Conservation (phyloP, 495 filamentous ascomycete genomes). For the Penicillium steckii region DNA sequence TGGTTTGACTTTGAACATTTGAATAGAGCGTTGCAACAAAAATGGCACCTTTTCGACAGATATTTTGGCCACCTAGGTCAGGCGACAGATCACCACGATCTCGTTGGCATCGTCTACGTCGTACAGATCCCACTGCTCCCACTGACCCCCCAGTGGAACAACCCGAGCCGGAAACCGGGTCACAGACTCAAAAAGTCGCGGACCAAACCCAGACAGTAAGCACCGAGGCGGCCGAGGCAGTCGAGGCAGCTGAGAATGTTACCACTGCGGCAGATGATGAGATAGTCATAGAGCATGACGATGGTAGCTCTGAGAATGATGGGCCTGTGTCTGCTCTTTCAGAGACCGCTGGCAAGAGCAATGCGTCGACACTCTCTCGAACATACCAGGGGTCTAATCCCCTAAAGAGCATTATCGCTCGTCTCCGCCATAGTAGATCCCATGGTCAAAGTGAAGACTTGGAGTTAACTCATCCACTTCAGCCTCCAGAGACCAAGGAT, state of each 20-base stretch:
- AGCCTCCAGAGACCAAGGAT: background rate
- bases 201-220: background rate
- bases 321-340: background rate
- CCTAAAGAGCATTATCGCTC: constrained; percentile 11
- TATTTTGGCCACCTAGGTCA: constrained; percentile 12
- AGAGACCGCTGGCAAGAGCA: background rate
- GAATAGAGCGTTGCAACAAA: background rate
- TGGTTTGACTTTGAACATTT: too few relatives aligned
- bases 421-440: constrained; percentile 10
- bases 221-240: background rate
- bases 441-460: constrained; percentile 7
- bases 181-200: too few relatives aligned
- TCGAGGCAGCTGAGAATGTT: too few relatives aligned
- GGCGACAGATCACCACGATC: background rate
- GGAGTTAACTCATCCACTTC: background rate
- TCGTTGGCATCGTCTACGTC: constrained; percentile 8
- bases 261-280: background rate
- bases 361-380: background rate
- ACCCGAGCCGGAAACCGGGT: too few relatives aligned
- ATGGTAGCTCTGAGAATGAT: background rate
- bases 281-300: background rate
- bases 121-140: constrained; percentile 4
- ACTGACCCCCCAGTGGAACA: background rate
- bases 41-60: constrained; percentile 16
- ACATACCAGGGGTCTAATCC: constrained; percentile 12